Evolutionary conservation across 441 rosid species (phyloP), one percentile per base, ranked within the genome.

Genomic region (Mallotus japonicus): DNA sequence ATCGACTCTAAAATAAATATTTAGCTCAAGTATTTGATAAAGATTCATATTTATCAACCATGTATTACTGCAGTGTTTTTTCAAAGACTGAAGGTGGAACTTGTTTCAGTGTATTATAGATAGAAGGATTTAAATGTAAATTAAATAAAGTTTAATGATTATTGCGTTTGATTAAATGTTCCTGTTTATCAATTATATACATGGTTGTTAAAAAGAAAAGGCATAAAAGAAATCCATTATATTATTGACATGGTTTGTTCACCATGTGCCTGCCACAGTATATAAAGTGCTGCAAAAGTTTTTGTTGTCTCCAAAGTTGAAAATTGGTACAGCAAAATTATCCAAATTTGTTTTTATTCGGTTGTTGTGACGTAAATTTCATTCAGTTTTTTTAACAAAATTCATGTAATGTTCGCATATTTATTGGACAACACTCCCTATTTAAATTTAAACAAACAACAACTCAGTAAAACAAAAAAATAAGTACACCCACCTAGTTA

Each of bases 291-390:
- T n/a, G 74, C 64, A 62, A 14, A 67, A 59, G 17, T 16, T 34
- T 68, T 59, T 62, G 65, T 47, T 17, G 66, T 28, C 73, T 47
- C 24, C 65, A 15, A 13, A 32, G 64, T 42, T 47, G 24, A 14
- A 16, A 57, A 12, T n/a, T 69, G 47, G 44, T 15, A 67, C 53
- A 53, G 47, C 49, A 68, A 34, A 56, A 54, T 13, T 22, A 15
- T 55, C 22, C 53, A 8, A 40, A 40, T 63, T 63, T 64, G 63
- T 54, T 40, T 63, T 72, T 72, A 42, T 63, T 54, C 54, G 68
- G 69, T 72, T 62, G 69, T 72, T 62, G 62, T 16, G 46, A 54
- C 59, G 67, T 62, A 49, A 49, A 61, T 34, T 61, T 71, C 74
- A 6, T 37, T 0, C 6, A 37, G 40, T 37, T 37, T 37, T 37